Evolutionary conservation across 2,329 filamentous ascomycete genomes (phyloP).

Genomic region (Paramyrothecium sp.): DNA sequence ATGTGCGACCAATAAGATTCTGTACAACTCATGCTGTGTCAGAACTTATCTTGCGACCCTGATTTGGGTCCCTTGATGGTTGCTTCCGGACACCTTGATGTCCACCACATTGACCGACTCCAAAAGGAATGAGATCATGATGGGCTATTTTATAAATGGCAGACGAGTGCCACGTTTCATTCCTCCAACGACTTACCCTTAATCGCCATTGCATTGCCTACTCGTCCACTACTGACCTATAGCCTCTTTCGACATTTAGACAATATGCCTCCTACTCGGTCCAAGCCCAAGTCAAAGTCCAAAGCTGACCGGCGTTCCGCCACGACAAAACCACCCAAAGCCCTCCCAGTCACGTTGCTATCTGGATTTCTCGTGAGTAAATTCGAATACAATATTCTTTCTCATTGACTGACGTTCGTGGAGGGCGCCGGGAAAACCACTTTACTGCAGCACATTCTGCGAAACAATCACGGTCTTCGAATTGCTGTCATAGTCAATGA

Average conservation of each 20-base stretch:
- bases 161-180: neutral
- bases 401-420: neutral
- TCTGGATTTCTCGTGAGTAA: constrained; percentile 30
- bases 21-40: neutral
- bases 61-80: neutral
- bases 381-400: neutral
- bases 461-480: constrained; percentile 63
- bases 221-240: neutral
- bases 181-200: neutral
- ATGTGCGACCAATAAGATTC: neutral
- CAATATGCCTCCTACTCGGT: neutral
- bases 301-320: too few species aligned
- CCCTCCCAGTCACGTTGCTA: constrained; percentile 29
- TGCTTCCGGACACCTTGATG: neutral
- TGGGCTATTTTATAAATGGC: neutral
- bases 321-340: neutral
- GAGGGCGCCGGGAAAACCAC: constrained; percentile 72
- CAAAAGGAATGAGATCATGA: neutral
- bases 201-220: neutral
- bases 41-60: neutral
- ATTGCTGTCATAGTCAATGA: constrained; percentile 76
- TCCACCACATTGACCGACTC: neutral
- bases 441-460: constrained; percentile 66
- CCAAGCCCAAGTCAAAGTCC: neutral
- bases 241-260: neutral